Conservation (phyloP, 2,329 filamentous ascomycete species). For the Ilyonectria robusta region DNA sequence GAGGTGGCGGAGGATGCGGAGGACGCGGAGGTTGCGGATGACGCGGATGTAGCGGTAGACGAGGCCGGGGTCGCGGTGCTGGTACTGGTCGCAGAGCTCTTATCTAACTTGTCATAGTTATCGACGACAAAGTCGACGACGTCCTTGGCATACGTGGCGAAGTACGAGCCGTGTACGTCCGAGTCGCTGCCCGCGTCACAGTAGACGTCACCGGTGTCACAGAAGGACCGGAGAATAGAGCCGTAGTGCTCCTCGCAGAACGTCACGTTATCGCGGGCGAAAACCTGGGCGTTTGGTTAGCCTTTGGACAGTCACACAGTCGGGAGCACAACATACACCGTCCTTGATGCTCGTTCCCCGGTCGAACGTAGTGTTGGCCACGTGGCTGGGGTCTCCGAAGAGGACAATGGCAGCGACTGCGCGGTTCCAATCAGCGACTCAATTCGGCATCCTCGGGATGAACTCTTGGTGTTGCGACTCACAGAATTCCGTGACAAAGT, state of each 20-base stretch:
- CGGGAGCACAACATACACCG: constrained; percentile 52
- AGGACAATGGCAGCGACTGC: constrained; percentile 58
- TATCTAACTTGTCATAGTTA: constrained; percentile 45
- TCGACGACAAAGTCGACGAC: constrained; percentile 54
- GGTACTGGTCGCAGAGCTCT: constrained; percentile 22
- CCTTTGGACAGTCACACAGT: not conserved
- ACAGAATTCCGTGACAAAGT: constrained; percentile 54
- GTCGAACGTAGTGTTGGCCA: constrained; percentile 54
- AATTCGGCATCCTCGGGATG: constrained; percentile 5
- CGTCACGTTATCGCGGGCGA: constrained; percentile 52
- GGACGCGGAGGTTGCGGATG: constrained; percentile 8
- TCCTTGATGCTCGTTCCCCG: constrained; percentile 54
- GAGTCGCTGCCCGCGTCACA: constrained; percentile 53
- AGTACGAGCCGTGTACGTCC: constrained; percentile 54
- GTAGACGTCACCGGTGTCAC: constrained; percentile 59
- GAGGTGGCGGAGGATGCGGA: constrained; percentile 9
- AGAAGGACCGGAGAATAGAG: constrained; percentile 56
- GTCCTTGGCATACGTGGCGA: constrained; percentile 52
- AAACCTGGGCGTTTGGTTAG: constrained; percentile 48
- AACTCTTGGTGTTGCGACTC: constrained; percentile 28
- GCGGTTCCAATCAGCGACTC: not conserved
- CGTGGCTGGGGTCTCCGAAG: constrained; percentile 60
- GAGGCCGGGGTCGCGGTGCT: constrained; percentile 23
- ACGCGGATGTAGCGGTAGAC: not conserved
- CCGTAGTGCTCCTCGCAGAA: constrained; percentile 54